Percentiles rank a stretch among this genome's conserved stretches.
phyloP scores from a whole-genome alignment of 2,329 filamentous ascomycete species.

The Fusarium foetens region DNA sequence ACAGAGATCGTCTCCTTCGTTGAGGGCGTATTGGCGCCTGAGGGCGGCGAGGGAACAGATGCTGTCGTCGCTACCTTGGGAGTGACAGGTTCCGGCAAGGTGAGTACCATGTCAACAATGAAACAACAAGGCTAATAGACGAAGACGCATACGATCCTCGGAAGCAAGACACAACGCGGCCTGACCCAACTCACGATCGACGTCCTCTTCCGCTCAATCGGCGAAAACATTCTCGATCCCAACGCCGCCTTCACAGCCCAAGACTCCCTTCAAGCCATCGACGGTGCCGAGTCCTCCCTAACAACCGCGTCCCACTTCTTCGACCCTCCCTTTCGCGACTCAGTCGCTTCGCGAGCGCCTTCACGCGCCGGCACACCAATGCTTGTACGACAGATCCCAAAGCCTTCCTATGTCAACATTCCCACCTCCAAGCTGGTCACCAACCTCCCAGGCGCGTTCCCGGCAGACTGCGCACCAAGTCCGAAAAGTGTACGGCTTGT shows the following conservation, averaged over 20 bases:
- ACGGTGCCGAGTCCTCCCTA: conserved; percentile 83
- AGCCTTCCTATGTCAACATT: conserved; percentile 46
- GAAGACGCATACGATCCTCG: conserved; percentile 95
- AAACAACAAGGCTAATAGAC: background rate
- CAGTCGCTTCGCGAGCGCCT: conserved; percentile 64
- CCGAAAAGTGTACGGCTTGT: conserved; percentile 60
- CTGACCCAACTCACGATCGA: conserved; percentile 93
- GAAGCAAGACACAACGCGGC: conserved; percentile 85
- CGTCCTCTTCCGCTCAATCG: conserved; percentile 85
- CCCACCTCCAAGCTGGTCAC: conserved; percentile 30
- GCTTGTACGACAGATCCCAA: conserved; percentile 65
- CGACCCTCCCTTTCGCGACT: conserved; percentile 79
- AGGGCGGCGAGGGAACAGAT: conserved; percentile 83
- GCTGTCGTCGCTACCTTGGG: conserved; percentile 90
- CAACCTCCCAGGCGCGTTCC: conserved; percentile 47
- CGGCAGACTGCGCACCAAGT: conserved; percentile 45
- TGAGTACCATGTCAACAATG: conserved; percentile 51
- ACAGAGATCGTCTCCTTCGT: conserved; percentile 80
- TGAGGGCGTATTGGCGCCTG: conserved; percentile 79
- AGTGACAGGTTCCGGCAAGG: conserved; percentile 96
- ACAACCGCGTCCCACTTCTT: conserved; percentile 80
- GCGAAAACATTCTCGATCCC: conserved; percentile 74
- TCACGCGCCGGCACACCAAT: conserved; percentile 77
- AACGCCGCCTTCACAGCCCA: conserved; percentile 69
- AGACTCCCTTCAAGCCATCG: conserved; percentile 78